A percentile compares a stretch with the other conserved stretches of the same genome.
Conservation (phyloP, 2,329 filamentous ascomycete species). For the Fusarium sp. region DNA sequence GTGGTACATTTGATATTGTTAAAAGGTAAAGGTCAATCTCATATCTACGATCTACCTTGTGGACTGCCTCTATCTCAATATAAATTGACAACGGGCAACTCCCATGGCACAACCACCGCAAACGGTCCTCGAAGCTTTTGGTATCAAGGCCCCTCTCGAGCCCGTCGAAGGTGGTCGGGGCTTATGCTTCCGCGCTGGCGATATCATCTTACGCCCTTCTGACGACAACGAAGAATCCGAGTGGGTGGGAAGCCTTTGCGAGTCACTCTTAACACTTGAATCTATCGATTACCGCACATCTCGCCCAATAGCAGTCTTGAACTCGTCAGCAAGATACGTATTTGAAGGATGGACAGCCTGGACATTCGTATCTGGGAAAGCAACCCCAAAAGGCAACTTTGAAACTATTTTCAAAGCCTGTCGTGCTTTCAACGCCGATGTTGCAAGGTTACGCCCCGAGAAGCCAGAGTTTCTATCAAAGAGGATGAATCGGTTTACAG, state of each 20-base stretch:
- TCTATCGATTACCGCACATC: not conserved
- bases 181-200: conserved; percentile 7
- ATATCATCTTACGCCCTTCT: conserved; percentile 5
- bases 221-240: conserved; percentile 15
- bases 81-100: not conserved
- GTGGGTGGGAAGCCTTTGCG: not conserved
- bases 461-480: not conserved
- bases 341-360: conserved; percentile 14
- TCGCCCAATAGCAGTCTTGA: not conserved
- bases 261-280: not conserved
- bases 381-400: not conserved
- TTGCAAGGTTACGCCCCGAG: not conserved
- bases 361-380: not conserved
- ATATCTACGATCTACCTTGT: not conserved
- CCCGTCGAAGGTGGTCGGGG: conserved; percentile 7
- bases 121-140: not conserved
- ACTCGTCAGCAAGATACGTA: not conserved
- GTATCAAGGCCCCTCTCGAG: not conserved
- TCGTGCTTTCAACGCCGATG: conserved; percentile 1
- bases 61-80: not conserved
- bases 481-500: conserved; percentile 12
- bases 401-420: conserved; percentile 11
- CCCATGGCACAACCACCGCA: not conserved
- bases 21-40: not conserved
- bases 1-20: not conserved